These are phyloP conservation scores for Aspergillus panamensis DNA, from an alignment of 495 filamentous ascomycete genomes.

Conservation along the genomic window DNA sequence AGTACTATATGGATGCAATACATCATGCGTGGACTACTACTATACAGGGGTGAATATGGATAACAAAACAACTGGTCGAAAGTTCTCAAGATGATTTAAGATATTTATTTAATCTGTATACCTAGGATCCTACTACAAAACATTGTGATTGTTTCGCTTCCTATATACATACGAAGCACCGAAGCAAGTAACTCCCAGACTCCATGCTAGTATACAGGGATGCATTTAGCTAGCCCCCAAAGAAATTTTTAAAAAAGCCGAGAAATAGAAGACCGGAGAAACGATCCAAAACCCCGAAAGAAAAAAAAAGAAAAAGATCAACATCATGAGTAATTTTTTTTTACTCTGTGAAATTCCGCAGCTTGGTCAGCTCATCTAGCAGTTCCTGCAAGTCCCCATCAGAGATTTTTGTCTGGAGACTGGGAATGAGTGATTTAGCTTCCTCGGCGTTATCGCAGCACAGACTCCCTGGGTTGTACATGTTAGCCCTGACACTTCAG, in stretches of 20 bases:
- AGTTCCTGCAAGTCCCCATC: conserved; percentile 85
- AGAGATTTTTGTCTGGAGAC: conserved; percentile 77
- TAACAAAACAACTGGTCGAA: too few relatives aligned
- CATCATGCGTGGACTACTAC: too few relatives aligned
- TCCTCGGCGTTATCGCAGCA: conserved; percentile 91
- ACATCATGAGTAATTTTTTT: background rate
- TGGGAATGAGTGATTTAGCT: conserved; percentile 93
- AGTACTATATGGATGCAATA: background rate
- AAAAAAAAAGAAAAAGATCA: background rate
- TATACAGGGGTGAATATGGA: too few relatives aligned
- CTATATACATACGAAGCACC: background rate
- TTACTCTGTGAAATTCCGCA: conserved; percentile 57
- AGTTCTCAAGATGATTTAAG: too few relatives aligned
- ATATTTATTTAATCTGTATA: too few relatives aligned
- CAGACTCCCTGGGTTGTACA: conserved; percentile 61
- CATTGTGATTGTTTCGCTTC: background rate
- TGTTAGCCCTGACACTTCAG: background rate
- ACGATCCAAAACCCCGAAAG: background rate
- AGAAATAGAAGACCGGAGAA: background rate
- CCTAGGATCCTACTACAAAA: background rate
- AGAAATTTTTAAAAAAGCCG: background rate
- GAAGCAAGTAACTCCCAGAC: conserved; percentile 12
- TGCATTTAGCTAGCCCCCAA: conserved; percentile 1
- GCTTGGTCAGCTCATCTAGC: conserved; percentile 83
- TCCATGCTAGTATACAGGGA: conserved; percentile 18